Conservation (phyloP, 2,329 filamentous ascomycete genomes). For the Rasamsonia emersonii region DNA sequence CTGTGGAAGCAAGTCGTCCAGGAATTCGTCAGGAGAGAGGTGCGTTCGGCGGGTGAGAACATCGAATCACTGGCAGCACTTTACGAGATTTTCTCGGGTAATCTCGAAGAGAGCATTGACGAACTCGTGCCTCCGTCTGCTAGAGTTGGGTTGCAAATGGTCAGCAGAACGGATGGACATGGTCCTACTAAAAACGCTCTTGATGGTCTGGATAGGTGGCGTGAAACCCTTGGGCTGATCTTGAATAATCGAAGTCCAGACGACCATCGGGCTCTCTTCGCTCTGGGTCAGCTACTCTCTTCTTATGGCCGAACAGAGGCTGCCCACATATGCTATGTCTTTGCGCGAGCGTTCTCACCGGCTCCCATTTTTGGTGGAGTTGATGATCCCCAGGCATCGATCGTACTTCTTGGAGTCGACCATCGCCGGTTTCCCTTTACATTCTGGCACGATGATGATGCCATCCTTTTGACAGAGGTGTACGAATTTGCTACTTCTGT, state of each 20-base stretch:
- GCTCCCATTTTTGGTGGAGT: slow-evolving; percentile 67
- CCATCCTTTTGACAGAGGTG: slow-evolving; percentile 88
- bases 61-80: slow-evolving; percentile 83
- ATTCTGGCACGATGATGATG: slow-evolving; percentile 71
- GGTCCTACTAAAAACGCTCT: slow-evolving; percentile 62
- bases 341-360: slow-evolving; percentile 51
- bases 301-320: slow-evolving; percentile 85
- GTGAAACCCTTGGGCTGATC: slow-evolving; percentile 77
- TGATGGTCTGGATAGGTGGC: slow-evolving; percentile 87
- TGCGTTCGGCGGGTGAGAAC: slow-evolving; percentile 69
- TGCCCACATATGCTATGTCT: slow-evolving; percentile 87
- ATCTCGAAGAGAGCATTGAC: slow-evolving; percentile 88
- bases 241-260: slow-evolving; percentile 78
- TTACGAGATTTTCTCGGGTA: slow-evolving; percentile 90
- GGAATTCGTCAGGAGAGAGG: slow-evolving; percentile 91
- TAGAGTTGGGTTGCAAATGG: slow-evolving; percentile 80
- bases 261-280: slow-evolving; percentile 67
- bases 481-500: slow-evolving; percentile 86
- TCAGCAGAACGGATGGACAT: slow-evolving; percentile 60
- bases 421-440: slow-evolving; percentile 63
- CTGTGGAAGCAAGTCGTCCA: slow-evolving; percentile 90
- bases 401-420: slow-evolving; percentile 79
- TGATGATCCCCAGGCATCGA: slow-evolving; percentile 68
- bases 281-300: slow-evolving; percentile 71
- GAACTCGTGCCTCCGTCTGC: slow-evolving; percentile 91